Evolutionary conservation across 352 stramenopile species (phyloP).

Genomic region (Globisporangium iwayamae): DNA sequence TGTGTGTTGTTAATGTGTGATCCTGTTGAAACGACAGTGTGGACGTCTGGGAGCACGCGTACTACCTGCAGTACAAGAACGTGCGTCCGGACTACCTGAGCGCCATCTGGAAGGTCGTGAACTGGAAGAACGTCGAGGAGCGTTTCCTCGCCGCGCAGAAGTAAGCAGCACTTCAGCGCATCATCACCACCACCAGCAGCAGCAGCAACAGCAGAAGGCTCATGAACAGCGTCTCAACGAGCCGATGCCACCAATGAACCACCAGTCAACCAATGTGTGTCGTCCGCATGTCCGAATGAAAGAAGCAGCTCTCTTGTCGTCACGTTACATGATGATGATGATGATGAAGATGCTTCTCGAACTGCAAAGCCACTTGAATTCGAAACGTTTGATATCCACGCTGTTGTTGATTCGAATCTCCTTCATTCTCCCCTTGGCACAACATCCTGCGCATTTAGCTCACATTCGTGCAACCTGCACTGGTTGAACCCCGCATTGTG

Average conservation of each 20-base stretch:
- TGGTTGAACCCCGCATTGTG: constrained; percentile 4
- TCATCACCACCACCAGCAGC: no score
- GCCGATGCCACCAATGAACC: background rate
- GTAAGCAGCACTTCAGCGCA: constrained; percentile 23
- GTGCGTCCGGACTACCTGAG: constrained; percentile 94
- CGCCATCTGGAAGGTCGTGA: constrained; percentile 92
- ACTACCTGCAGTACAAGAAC: constrained; percentile 98
- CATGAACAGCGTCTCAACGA: background rate
- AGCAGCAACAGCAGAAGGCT: background rate
- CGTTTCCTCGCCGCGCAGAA: constrained; percentile 71
- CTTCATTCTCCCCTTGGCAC: background rate
- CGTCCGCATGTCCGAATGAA: background rate
- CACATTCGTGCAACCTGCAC: constrained; percentile 13
- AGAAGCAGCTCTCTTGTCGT: background rate
- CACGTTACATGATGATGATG: background rate
- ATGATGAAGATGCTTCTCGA: background rate
- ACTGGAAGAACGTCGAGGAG: constrained; percentile 93
- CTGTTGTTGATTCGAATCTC: background rate
- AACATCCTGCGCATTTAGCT: background rate
- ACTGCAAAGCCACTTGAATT: background rate
- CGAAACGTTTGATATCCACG: background rate
- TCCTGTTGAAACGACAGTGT: constrained; percentile 55
- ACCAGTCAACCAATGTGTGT: background rate
- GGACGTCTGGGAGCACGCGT: constrained; percentile 97
- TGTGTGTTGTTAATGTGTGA: background rate